Evolutionary conservation across 1,139 yeast genomes (phyloP), one percentile per base, ranked within the genome.

Genomic region (Pneumocystis wakefieldiae): DNA sequence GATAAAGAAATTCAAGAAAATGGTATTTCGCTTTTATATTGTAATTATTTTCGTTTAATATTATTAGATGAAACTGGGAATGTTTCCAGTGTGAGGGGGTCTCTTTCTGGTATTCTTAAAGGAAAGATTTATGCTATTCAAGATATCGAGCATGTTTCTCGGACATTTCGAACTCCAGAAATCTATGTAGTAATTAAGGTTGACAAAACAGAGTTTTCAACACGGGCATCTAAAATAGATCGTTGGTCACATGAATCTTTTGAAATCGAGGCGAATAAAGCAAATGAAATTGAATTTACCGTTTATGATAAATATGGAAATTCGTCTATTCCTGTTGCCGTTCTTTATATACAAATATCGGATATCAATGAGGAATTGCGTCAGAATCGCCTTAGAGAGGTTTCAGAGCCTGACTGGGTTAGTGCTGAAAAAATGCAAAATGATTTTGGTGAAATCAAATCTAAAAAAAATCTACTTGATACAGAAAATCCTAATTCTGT

Each of bases 361-460:
- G 98, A 92, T 73, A 81, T 92, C 62, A 90, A 95, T 0, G 98
- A 92, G 76, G 97, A 92, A 68, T 80, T 92, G 64, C 88, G 98
- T 75, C 87, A 92, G 71, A 87, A 86, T 72, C 89, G 88, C 68
- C 94, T 87, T 32, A 91, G 85, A 42, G 91, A 88, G 62, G 75
- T 81, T 66, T 86, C 84, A 5, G 81, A 78, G 59, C 82, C 85
- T 64, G 96, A 94, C 57, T 92, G 97, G 98, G 87, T 88, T 15
- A 82, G 89, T 64, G 97, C 96, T 8, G 71, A 69, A 35, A 64
- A 65, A 29, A 64, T 68, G 61, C 59, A 58, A 59, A 62, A 36
- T 28, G 29, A 37, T 59, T 29, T 14, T 15, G 14, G 6, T 3
- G 19, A 29, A 58, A 37, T 24, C 29, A 38, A 8, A 28, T 36